Evolutionary conservation across 78 protist genomes (phyloP).

Genomic region (Reticulomyxa filosa): DNA sequence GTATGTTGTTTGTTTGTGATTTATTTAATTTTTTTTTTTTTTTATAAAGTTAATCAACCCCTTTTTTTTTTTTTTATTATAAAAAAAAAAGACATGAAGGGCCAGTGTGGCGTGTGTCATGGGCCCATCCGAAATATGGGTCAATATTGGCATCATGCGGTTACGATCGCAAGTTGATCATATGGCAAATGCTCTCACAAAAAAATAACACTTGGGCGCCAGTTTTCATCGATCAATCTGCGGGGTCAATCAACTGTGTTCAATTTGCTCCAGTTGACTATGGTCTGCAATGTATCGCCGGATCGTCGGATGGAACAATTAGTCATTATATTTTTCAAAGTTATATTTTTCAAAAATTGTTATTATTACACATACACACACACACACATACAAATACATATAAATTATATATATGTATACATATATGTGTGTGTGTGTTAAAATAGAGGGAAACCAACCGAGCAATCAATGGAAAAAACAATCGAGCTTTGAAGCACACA

Average conservation of each 20-base stretch:
- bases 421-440: no score
- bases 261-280: constrained; percentile 72
- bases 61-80: background rate
- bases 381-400: no score
- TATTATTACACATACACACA: no score
- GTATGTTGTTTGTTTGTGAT: background rate
- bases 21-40: background rate
- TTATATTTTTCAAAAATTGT: no score
- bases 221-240: no score
- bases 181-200: constrained; percentile 54
- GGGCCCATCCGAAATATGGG: constrained; percentile 95
- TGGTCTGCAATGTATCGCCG: constrained; percentile 54
- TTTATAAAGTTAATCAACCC: background rate
- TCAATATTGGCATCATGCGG: constrained; percentile 77
- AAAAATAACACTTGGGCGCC: no score
- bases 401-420: no score
- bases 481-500: constrained; percentile 32
- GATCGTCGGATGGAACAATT: constrained; percentile 53
- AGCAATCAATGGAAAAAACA: no score
- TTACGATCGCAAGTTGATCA: constrained; percentile 68
- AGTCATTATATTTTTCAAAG: no score
- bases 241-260: constrained; percentile 55
- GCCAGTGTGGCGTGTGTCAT: constrained; percentile 91
- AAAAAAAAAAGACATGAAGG: constrained; percentile 58
- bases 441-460: no score